Evolutionary conservation across 1,139 yeast genomes (phyloP), one percentile per base, ranked within the genome.

Genomic region (Hanseniaspora sp.): DNA sequence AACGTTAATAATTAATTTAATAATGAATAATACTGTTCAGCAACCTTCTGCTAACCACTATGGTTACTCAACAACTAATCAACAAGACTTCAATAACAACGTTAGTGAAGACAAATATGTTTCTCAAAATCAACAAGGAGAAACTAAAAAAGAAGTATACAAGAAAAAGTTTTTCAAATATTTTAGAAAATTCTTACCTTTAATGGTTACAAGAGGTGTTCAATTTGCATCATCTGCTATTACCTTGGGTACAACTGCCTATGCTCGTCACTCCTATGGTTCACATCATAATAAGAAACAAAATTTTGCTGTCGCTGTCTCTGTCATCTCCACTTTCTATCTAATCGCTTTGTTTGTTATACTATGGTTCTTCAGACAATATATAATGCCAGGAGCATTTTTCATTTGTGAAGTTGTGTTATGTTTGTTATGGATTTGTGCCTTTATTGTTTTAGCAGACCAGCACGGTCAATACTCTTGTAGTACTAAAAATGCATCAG

Each of bases 391-490:
- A 1, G 66, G 66, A 39, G 48, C 59, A 11, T 57, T 60, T 37
- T 56, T 62, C 23, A 38, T 58, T 18, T 47, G 56, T 15, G 67
- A 64, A 48, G 37, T 60, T 28, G 53, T 63, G 8, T 48, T 64
- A 56, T 55, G 57, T 42, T 39, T 61, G 31, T 35, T 64, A 43
- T 63, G 65, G 65, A 48, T 64, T 5, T 59, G 61, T 51, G 65
- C 61, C 2, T 64, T 64, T 51, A 58, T 64, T 34, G 65, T 63
- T 18, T 53, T 58, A 15, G 67, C 67, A 5, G 57, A 63, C 34
- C 42, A 40, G 29, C 47, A 46, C 34, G 56, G 53, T 2, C 30
- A 40, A 11, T 38, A 48, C 17, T 48, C 56, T 15, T 53, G 56
- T 53, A 30, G 41, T 1, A 44, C 43, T 11, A 43, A 43, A 12